Conservation (phyloP, 176 grass and related monocot genomes). For the Ananas comosus region DNA sequence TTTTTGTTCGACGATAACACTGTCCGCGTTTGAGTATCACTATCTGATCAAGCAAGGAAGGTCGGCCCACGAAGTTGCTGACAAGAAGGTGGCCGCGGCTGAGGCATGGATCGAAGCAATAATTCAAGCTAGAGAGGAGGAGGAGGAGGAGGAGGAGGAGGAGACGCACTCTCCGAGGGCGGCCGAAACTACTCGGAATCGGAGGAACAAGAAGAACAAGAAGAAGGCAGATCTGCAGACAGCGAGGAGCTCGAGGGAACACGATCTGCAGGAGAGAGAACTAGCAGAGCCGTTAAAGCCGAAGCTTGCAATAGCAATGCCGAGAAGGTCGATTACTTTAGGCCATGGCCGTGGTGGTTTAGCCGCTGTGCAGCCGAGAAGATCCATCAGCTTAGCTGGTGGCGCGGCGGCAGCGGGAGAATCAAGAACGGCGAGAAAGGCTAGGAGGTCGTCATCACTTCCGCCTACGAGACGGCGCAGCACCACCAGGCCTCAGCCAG, state of each 20-base stretch:
- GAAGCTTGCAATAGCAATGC: slow-evolving; percentile 17
- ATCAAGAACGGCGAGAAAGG: background rate
- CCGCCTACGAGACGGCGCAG: background rate
- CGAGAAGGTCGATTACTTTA: background rate
- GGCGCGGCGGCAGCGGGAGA: background rate
- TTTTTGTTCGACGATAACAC: slow-evolving; percentile 3
- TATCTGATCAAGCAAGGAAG: slow-evolving; percentile 13
- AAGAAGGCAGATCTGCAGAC: background rate
- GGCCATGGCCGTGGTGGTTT: background rate
- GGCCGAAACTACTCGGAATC: background rate
- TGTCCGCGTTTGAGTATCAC: slow-evolving; percentile 8
- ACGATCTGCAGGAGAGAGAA: background rate
- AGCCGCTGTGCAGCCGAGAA: too few relatives aligned
- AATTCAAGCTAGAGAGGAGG: background rate
- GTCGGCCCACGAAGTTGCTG: slow-evolving; percentile 1
- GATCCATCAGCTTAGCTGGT: background rate
- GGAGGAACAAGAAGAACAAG: background rate
- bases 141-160: slow-evolving; percentile 1
- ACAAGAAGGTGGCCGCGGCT: slow-evolving; percentile 16
- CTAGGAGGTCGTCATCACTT: background rate
- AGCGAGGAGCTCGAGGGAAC: background rate
- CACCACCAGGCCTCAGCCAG: background rate
- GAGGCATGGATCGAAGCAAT: slow-evolving; percentile 3
- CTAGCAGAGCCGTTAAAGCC: background rate
- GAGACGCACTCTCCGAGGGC: background rate